These are phyloP conservation scores for Zygoascus sp. DNA, from an alignment of 1,139 yeast genomes.

Conservation along the genomic window DNA sequence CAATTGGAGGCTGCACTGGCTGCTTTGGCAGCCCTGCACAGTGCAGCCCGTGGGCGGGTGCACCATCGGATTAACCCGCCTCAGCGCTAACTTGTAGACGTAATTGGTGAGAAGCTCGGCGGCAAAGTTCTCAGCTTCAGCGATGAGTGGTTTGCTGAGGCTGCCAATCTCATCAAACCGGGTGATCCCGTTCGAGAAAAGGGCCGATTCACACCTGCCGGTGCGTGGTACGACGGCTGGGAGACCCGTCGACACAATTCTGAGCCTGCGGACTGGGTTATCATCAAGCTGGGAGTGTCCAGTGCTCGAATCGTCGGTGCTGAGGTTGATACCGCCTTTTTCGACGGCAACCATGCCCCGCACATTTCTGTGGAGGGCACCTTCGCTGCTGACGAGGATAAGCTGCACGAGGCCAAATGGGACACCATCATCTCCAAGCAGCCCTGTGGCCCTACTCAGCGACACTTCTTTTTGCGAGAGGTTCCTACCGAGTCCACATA, in stretches of 20 bases:
- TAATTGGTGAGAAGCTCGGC: constrained; percentile 79
- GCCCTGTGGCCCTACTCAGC: constrained; percentile 86
- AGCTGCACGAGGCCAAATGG: constrained; percentile 51
- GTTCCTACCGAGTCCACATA: constrained; percentile 56
- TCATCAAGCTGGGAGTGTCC: constrained; percentile 76
- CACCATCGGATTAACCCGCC: too few relatives aligned
- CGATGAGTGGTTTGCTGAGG: constrained; percentile 95
- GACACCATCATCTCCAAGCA: constrained; percentile 58
- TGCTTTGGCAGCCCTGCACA: too few relatives aligned
- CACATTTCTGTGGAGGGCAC: constrained; percentile 79
- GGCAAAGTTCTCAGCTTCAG: constrained; percentile 65
- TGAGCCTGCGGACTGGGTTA: constrained; percentile 80
- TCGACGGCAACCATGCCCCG: constrained; percentile 95
- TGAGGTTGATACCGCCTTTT: constrained; percentile 88
- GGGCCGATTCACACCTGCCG: constrained; percentile 71
- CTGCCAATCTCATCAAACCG: constrained; percentile 81
- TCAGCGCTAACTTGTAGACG: constrained; percentile 44
- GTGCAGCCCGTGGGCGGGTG: too few relatives aligned
- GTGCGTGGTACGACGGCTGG: constrained; percentile 99
- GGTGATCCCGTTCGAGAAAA: constrained; percentile 75
- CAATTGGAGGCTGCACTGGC: too few relatives aligned
- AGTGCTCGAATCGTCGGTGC: constrained; percentile 75
- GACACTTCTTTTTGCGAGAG: constrained; percentile 67
- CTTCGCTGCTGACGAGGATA: constrained; percentile 32
- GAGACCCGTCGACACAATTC: constrained; percentile 91